Evolutionary conservation across 164 flowering plant species (phyloP), one percentile per base, ranked within the genome.

Genomic region (Euptelea pleiosperma): DNA sequence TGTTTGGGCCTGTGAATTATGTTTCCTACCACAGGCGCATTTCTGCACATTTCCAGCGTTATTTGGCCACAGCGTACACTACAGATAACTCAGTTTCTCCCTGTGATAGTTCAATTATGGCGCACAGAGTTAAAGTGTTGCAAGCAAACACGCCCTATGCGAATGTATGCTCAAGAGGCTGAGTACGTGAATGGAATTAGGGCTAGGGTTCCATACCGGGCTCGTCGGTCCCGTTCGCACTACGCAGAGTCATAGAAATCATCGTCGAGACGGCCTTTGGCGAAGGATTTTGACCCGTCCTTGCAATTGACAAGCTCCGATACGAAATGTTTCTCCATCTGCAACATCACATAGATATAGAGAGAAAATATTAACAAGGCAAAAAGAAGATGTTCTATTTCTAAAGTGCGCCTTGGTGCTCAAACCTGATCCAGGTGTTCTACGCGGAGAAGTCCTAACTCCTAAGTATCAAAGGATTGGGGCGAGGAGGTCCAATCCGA

Each of bases 171-270:
- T 37, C 11, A 37, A 37, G 9, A 37, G 3, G 2, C 15, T 8
- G 2, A 37, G n/a, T 8, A 37, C 2, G 14, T 37, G n/a, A n/a
- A n/a, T 21, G 15, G 19, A 39, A 12, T 19, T 37, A 35, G 43
- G 52, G 51, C 29, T 49, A 28, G 7, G 21, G 34, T 43, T 22
- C 9, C 8, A 4, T 74, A 89, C 94, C 94, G 3, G 94, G 97
- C 70, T 89, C 97, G 48, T 89, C 97, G 15, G 97, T 81, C 24
- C 91, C 97, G 50, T 87, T 91, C 11, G 58, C 33, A 54, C 94
- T 87, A 91, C 11, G 58, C 33, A 54, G 91, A 89, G 52, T 87
- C 97, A 22, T 94, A 89, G 73, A 79, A 89, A 53, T 78, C 60
- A 65, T 89, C 97, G 55, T 89, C 87, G 52, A 85, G 55, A 37